Percentiles rank a stretch among this genome's conserved stretches.
phyloP scores from a whole-genome alignment of 345 rosid species.

The Trapa bicornis region DNA sequence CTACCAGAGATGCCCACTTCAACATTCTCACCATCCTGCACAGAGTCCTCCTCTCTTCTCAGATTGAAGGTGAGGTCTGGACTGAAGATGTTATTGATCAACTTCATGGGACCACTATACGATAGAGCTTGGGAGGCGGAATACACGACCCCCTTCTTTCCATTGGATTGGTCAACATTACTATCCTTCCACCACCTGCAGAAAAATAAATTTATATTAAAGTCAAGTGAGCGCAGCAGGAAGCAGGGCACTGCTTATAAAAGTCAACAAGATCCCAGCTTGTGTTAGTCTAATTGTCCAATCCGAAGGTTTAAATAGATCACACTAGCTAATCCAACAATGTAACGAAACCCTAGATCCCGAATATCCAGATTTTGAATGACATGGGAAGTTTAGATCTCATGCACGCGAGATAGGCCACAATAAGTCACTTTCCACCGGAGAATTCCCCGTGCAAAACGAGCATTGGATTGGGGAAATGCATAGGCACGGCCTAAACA shows the following conservation, averaged over 20 bases:
- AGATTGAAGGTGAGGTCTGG: slow-evolving; percentile 68
- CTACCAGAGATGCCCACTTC: slow-evolving; percentile 79
- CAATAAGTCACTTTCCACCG: background rate
- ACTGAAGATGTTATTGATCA: slow-evolving; percentile 75
- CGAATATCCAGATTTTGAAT: background rate
- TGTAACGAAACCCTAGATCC: background rate
- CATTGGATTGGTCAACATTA: slow-evolving; percentile 37
- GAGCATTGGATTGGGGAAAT: slow-evolving; percentile 3
- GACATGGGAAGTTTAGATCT: background rate
- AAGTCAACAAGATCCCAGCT: background rate
- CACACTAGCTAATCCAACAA: background rate
- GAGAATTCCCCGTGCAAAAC: too few species aligned
- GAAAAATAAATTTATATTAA: slow-evolving; percentile 9
- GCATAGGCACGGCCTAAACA: background rate
- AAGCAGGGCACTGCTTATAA: background rate
- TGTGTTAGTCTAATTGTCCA: background rate
- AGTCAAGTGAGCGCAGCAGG: slow-evolving; percentile 5
- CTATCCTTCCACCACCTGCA: slow-evolving; percentile 97
- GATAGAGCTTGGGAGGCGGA: slow-evolving; percentile 51
- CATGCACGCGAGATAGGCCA: background rate
- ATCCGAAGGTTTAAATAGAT: background rate
- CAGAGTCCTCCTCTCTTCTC: slow-evolving; percentile 54
- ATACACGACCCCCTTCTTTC: slow-evolving; percentile 53
- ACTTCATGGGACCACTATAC: slow-evolving; percentile 81
- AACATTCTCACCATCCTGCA: slow-evolving; percentile 38